A percentile compares a stretch with the other conserved stretches of the same genome.
Evolutionary conservation across 345 rosid species (phyloP).

Genomic region (Gossypium rotundifolium): DNA sequence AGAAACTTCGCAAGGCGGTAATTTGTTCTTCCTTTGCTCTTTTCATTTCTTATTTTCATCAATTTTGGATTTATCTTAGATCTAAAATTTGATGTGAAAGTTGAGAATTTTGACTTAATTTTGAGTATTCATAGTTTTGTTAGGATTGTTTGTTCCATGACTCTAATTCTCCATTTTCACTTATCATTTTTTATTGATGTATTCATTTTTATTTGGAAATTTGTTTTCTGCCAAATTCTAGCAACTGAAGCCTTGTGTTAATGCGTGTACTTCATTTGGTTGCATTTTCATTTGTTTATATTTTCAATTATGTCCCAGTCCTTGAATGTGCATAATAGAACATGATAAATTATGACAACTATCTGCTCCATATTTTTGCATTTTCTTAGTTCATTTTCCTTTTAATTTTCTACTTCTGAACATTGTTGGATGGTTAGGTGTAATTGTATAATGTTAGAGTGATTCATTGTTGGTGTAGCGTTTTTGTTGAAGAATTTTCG

Average conservation of each 20-base stretch:
- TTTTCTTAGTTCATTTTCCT: not conserved
- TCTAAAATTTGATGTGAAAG: not conserved
- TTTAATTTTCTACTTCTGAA: not conserved
- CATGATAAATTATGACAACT: not conserved
- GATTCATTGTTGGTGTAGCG: no score
- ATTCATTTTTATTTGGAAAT: not conserved
- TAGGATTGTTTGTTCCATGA: not conserved
- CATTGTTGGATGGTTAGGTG: not conserved
- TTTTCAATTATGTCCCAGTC: not conserved
- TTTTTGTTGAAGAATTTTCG: not conserved
- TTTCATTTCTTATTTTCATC: not conserved
- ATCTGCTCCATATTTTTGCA: not conserved
- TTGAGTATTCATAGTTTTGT: not conserved
- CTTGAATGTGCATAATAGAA: not conserved
- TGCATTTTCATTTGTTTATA: not conserved
- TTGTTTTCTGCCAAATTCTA: not conserved
- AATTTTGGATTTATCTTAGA: not conserved
- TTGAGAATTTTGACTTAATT: not conserved
- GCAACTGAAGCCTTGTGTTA: not conserved
- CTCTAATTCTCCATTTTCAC: not conserved
- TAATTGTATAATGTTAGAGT: not conserved
- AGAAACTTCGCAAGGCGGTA: slow-evolving; percentile 85
- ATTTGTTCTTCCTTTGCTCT: not conserved
- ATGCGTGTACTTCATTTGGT: not conserved
- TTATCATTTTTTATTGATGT: not conserved